A percentile compares a stretch with the other conserved stretches of the same genome.
Conservation (phyloP, 2,329 filamentous ascomycete species). For the Colletotrichum phormii region DNA sequence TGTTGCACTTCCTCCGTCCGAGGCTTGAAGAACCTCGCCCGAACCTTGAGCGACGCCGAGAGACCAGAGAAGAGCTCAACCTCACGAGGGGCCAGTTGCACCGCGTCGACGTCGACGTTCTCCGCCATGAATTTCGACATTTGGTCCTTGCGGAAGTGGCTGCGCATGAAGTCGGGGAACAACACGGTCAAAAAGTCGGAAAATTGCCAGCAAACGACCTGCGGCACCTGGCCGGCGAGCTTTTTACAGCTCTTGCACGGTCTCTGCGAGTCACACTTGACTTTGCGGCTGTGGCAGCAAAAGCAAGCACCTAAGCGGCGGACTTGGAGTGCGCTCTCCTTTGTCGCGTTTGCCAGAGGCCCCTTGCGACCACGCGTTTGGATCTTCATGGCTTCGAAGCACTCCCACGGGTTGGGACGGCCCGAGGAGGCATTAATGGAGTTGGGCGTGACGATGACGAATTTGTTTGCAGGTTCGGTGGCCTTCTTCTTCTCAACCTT, state of each 20-base stretch:
- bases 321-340: slow-evolving; percentile 66
- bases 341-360: slow-evolving; percentile 64
- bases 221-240: slow-evolving; percentile 60
- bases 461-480: slow-evolving; percentile 49
- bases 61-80: slow-evolving; percentile 66
- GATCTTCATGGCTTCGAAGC: slow-evolving; percentile 64
- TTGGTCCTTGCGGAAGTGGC: slow-evolving; percentile 62
- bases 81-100: slow-evolving; percentile 48
- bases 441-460: slow-evolving; percentile 67
- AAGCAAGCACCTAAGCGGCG: slow-evolving; percentile 68
- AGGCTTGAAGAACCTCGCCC: slow-evolving; percentile 64
- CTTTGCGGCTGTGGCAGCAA: slow-evolving; percentile 70
- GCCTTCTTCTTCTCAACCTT: slow-evolving; percentile 60
- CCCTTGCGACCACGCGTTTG: slow-evolving; percentile 68
- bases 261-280: slow-evolving; percentile 66
- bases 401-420: slow-evolving; percentile 64
- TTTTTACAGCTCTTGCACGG: slow-evolving; percentile 69
- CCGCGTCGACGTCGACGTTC: slow-evolving; percentile 59
- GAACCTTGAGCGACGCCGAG: slow-evolving; percentile 56
- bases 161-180: slow-evolving; percentile 64
- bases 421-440: slow-evolving; percentile 64
- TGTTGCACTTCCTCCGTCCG: slow-evolving; percentile 59
- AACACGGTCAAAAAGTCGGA: slow-evolving; percentile 64
- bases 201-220: slow-evolving; percentile 70
- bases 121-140: slow-evolving; percentile 60